These are phyloP conservation scores for Chaetomium strumarium DNA, from an alignment of 2,329 filamentous ascomycete genomes.

Conservation along the genomic window DNA sequence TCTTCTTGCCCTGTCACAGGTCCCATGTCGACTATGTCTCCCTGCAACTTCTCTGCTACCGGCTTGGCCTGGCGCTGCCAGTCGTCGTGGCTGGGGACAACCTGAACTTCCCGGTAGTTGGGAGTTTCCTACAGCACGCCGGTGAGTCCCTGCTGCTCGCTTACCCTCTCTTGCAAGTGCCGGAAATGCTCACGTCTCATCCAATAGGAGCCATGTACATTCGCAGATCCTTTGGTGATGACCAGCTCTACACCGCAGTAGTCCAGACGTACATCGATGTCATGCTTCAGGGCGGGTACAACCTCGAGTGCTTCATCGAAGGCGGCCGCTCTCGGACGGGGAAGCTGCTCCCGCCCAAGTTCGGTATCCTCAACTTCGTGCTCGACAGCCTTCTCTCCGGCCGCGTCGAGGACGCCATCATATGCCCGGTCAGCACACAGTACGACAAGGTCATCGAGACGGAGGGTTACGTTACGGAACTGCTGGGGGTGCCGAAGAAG, in stretches of 20 bases:
- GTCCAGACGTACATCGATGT: conserved; percentile 96
- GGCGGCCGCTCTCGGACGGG: conserved; percentile 88
- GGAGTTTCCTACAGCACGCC: conserved; percentile 88
- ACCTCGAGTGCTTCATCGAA: conserved; percentile 97
- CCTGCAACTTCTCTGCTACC: conserved; percentile 90
- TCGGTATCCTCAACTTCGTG: conserved; percentile 88
- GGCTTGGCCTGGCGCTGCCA: conserved; percentile 79
- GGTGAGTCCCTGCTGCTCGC: conserved; percentile 30
- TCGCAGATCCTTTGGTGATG: conserved; percentile 83
- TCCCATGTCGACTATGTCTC: conserved; percentile 97
- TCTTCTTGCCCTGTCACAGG: conserved; percentile 90
- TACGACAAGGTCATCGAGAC: conserved; percentile 99
- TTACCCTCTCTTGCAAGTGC: not conserved
- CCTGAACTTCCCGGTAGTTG: conserved; percentile 86
- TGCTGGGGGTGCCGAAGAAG: conserved; percentile 88
- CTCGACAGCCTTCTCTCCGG: conserved; percentile 86
- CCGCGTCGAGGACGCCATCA: conserved; percentile 81
- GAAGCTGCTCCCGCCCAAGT: conserved; percentile 89
- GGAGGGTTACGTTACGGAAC: conserved; percentile 90
- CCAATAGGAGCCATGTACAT: conserved; percentile 79
- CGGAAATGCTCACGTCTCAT: not conserved
- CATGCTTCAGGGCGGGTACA: conserved; percentile 81
- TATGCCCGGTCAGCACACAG: conserved; percentile 93
- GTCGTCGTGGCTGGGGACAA: conserved; percentile 95
- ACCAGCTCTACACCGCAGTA: conserved; percentile 83